Base-by-base conservation (phyloP, 2,329 filamentous ascomycete genomes). In the Xenoacremonium recifei region DNA sequence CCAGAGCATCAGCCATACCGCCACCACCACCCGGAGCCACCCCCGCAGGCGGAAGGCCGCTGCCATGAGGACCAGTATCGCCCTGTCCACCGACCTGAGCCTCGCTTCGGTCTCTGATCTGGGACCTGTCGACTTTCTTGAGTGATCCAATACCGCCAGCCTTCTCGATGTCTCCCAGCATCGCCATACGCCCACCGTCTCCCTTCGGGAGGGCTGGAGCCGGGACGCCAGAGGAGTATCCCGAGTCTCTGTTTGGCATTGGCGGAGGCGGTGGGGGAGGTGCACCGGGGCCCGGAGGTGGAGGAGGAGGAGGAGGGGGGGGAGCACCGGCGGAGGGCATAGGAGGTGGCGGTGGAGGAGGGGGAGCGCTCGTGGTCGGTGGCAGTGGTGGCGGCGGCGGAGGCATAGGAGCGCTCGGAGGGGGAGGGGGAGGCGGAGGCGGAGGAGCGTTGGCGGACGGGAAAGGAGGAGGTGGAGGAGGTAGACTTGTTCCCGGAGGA, bases 1-100 rank as follows among this genome's bases (percentile, higher is more conserved):
- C 88, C 55, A 96, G 70, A 35, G 89, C 91, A 69, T 86, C 89
- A 17, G 89, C 89, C 77, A 96, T 80, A 25, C 81, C 84, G 42
- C 82, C 80, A 15, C 73, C 76, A 32, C 76, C 76, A n/a, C 71
- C 65, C 35, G 76, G 69, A 36, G 72, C 62, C 10, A 72, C 64
- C 32, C 75, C 63, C 18, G 76, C 76, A 34, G 77, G 68, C 41
- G 79, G 69, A 44, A 74, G 55, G 29, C 72, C 75, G 54, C 72
- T 75, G 20, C 75, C 74, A 30, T 76, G 71, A 5, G 32, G 32
- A 7, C 72, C 75, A 36, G 72, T 72, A 50, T 77, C 73, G 31
- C 62, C 50, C 31, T 62, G 52, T 17, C 61, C 62, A 10, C 80
- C 82, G 32, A 89, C 79, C 23, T 73, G 59, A 19, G 84, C 85